Percentiles rank a stretch among this genome's conserved stretches.
phyloP scores from a whole-genome alignment of 106 monocot species.

The Dendrobium catenatum region DNA sequence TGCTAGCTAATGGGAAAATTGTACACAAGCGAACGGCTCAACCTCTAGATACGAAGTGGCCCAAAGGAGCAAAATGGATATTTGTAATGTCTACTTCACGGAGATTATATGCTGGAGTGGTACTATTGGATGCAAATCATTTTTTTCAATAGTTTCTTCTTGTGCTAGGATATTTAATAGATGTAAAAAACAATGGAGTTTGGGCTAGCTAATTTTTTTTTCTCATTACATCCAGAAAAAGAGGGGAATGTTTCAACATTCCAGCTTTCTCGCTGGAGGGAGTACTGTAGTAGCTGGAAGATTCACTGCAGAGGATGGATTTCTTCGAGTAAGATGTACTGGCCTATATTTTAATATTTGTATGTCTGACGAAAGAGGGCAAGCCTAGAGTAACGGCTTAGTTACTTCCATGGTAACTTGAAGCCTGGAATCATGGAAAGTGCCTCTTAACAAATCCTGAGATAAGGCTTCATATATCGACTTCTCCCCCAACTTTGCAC shows the following conservation, averaged over 20 bases:
- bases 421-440: too few species aligned
- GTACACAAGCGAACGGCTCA: constrained; percentile 58
- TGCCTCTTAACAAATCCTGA: too few species aligned
- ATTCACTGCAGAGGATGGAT: constrained; percentile 61
- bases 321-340: constrained; percentile 46
- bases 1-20: constrained; percentile 44
- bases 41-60: constrained; percentile 52
- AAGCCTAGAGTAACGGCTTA: too few species aligned
- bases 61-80: constrained; percentile 67
- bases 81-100: constrained; percentile 85
- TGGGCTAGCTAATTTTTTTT: background rate
- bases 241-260: constrained; percentile 93
- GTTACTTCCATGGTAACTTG: too few species aligned
- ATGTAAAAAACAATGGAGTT: background rate
- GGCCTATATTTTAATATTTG: background rate
- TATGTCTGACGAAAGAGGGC: too few species aligned
- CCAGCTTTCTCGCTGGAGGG: constrained; percentile 94
- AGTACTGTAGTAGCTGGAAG: constrained; percentile 83
- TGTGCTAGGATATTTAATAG: background rate
- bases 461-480: too few species aligned
- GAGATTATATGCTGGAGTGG: constrained; percentile 77
- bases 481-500: too few species aligned
- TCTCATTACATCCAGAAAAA: constrained; percentile 52
- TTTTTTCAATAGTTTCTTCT: background rate
- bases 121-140: constrained; percentile 11